A percentile compares a stretch with the other conserved stretches of the same genome.
These are phyloP conservation scores for Osmanthus fragrans DNA, from an alignment of 257 asterid species.

Conservation along the genomic window DNA sequence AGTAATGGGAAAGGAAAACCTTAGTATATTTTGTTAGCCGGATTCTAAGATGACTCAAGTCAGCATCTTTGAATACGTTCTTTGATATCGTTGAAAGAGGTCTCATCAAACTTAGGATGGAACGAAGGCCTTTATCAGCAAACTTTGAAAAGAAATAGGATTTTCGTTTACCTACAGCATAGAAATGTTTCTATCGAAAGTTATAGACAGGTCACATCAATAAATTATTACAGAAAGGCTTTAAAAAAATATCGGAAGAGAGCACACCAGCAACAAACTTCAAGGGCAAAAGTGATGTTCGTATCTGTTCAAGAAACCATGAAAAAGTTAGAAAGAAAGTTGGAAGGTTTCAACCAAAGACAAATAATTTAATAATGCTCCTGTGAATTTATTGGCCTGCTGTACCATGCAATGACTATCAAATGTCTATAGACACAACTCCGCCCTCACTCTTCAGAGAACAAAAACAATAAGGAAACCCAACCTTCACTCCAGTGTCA, in stretches of 20 bases:
- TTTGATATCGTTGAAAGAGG: slow-evolving; percentile 31
- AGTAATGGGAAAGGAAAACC: slow-evolving; percentile 40
- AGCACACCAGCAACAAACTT: slow-evolving; percentile 72
- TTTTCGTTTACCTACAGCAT: slow-evolving; percentile 56
- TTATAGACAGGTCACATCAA: slow-evolving; percentile 11
- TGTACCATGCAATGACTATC: background rate
- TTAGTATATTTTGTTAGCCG: slow-evolving; percentile 70
- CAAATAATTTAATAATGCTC: slow-evolving; percentile 14
- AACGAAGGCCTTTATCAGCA: slow-evolving; percentile 48
- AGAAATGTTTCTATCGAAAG: slow-evolving; percentile 4
- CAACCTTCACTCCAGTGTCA: background rate
- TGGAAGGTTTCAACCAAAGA: slow-evolving; percentile 18
- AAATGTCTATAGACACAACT: background rate
- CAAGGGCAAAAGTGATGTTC: slow-evolving; percentile 63
- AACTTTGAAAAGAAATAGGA: slow-evolving; percentile 58
- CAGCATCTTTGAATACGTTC: slow-evolving; percentile 34
- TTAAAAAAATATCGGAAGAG: slow-evolving; percentile 19
- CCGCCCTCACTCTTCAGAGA: background rate
- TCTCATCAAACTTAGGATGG: slow-evolving; percentile 45
- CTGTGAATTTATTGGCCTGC: background rate
- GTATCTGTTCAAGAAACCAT: slow-evolving; percentile 54
- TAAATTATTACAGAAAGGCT: slow-evolving; percentile 19
- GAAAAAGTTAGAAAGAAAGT: slow-evolving; percentile 11
- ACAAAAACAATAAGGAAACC: background rate
- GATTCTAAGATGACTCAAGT: slow-evolving; percentile 46